These are phyloP conservation scores for Magnaporthales sp. DNA, from an alignment of 2,329 filamentous ascomycete species.

Conservation along the genomic window DNA sequence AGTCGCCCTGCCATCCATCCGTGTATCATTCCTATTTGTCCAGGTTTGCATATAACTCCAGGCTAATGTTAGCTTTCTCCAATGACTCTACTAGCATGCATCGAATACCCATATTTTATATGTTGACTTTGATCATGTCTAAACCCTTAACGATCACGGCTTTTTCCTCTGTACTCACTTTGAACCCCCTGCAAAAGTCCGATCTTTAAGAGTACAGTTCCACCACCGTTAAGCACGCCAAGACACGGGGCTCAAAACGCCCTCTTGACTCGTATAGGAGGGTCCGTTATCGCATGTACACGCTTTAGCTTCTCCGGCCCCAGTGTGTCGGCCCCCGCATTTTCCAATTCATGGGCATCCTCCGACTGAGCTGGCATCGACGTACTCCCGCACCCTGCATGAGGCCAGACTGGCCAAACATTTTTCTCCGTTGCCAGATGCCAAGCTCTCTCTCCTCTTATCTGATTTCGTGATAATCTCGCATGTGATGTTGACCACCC, in stretches of 20 bases:
- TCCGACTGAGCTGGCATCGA: too few species aligned
- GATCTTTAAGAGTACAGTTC: neutral
- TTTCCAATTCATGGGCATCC: neutral
- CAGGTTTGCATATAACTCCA: too few species aligned
- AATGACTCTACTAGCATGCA: neutral
- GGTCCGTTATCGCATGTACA: neutral
- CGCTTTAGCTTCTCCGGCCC: neutral
- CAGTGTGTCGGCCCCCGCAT: neutral
- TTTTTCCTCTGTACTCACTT: neutral
- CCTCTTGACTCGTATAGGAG: neutral
- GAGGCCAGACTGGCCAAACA: neutral
- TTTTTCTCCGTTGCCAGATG: neutral
- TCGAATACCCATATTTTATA: too few species aligned
- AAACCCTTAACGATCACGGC: neutral
- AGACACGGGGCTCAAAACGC: neutral
- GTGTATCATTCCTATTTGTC: too few species aligned
- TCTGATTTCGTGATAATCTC: neutral
- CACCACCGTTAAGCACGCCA: neutral
- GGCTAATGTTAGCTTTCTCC: too few species aligned
- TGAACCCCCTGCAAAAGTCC: neutral
- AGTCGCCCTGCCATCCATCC: too few species aligned
- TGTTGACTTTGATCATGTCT: neutral
- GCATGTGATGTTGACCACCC: neutral
- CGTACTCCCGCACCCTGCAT: neutral
- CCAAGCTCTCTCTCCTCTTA: neutral